Evolutionary conservation across 176 grass and related monocot genomes (phyloP).

Genomic region (Oryza rufipogon): DNA sequence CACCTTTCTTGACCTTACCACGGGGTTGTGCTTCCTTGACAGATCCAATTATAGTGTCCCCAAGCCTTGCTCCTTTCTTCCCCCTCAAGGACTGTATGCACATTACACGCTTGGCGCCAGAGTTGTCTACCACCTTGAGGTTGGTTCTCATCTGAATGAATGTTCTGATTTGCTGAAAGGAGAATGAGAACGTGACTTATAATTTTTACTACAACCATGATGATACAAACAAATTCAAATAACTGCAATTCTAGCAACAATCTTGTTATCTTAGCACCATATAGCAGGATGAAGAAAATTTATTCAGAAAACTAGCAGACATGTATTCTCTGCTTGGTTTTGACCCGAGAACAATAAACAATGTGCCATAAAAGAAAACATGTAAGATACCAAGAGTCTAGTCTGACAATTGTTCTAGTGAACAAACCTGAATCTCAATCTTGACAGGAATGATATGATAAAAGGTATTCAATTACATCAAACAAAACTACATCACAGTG

Average conservation of each 20-base stretch:
- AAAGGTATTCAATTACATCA: background rate
- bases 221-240: background rate
- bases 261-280: no score
- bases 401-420: background rate
- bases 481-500: background rate
- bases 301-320: background rate
- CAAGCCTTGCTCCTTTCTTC: slow-evolving; percentile 79
- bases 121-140: slow-evolving; percentile 96
- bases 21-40: slow-evolving; percentile 92
- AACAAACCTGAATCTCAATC: background rate
- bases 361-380: background rate
- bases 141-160: slow-evolving; percentile 99
- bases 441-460: background rate
- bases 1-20: slow-evolving; percentile 98
- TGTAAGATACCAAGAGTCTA: background rate
- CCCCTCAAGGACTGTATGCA: slow-evolving; percentile 86
- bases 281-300: background rate
- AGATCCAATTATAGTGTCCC: slow-evolving; percentile 83
- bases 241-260: background rate
- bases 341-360: background rate
- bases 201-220: slow-evolving; percentile 4
- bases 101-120: slow-evolving; percentile 93
- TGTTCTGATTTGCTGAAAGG: slow-evolving; percentile 91
- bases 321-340: background rate
- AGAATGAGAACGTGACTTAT: background rate